Base-by-base conservation (phyloP, 495 filamentous ascomycete species). In the Penicillium ochrochloron region DNA sequence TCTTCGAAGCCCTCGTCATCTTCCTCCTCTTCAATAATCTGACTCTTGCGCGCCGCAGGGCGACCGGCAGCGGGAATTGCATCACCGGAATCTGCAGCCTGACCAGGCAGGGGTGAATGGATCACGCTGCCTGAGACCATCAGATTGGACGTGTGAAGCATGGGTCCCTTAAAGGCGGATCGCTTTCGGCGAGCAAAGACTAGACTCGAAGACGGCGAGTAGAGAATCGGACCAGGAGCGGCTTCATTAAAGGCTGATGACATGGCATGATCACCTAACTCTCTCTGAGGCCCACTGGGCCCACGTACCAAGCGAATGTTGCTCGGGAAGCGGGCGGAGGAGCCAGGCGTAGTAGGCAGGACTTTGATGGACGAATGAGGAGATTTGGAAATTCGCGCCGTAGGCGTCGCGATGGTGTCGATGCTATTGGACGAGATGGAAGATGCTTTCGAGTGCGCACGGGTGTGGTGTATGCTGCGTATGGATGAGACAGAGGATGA, bases 401-500 rank as follows among this genome's bases (percentile, higher is more conserved):
- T 95, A 67, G 82, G 89, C 62, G 85, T 85, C 19, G 87, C 87
- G 4, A 83, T 87, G 7, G 85, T 89, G 23, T 88, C 84, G 15
- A 90, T 86, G 57, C 88, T 88, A 59, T 88, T 92, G 29, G 94
- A 97, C 11, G 93, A 96, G 0, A 93, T 94, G 0, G 94, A 97
- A 17, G 91, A 95, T 4, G 95, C 93, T 73, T 97, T 97, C 11
- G 93, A 97, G 71, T 97, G 95, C 29, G 89, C 86, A 71, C 96
- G 93, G 57, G 74, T 75, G 59, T 96, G 92, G 69, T 96, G 93
- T 68, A 98, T 92, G 50, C 91, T 95, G 50, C 94, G 89, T 64
- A 98, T 89, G 0, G 93, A 97, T 17, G 92, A 97, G 23, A 99
- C 87, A 11, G 95, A 98, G 3, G 93, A 97, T 6, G 94, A 97